Evolutionary conservation across 495 filamentous ascomycete species (phyloP).

Genomic region (Stereocaulon alpinum): DNA sequence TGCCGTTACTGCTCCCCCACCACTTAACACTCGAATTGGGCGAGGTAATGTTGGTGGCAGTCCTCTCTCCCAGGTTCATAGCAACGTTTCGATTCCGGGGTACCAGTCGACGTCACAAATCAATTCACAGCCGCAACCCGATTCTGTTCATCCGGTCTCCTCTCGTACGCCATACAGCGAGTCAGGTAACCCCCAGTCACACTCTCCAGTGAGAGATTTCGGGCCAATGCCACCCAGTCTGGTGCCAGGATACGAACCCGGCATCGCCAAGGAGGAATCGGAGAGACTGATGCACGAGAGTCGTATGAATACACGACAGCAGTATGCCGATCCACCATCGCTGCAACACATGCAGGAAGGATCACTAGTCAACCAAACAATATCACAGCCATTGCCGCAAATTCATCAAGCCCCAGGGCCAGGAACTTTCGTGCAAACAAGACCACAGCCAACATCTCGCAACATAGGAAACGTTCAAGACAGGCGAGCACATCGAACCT

Average conservation of each 20-base stretch:
- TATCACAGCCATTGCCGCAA: not conserved
- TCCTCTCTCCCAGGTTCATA: slow-evolving; percentile 23
- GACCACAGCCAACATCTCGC: slow-evolving; percentile 1
- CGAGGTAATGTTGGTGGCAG: slow-evolving; percentile 17
- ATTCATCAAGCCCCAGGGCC: not conserved
- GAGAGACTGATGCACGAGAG: slow-evolving; percentile 41
- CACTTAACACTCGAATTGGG: slow-evolving; percentile 30
- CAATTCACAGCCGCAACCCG: slow-evolving; percentile 30
- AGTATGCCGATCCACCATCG: not conserved
- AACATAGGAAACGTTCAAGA: slow-evolving; percentile 12
- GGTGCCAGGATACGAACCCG: slow-evolving; percentile 58
- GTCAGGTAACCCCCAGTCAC: slow-evolving; percentile 14
- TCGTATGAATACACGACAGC: slow-evolving; percentile 19
- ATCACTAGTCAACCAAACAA: not conserved
- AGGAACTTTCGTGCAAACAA: slow-evolving; percentile 3
- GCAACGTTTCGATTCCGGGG: not conserved
- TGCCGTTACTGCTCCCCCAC: slow-evolving; percentile 33
- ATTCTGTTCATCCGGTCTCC: slow-evolving; percentile 49
- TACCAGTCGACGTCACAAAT: slow-evolving; percentile 23
- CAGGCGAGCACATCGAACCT: slow-evolving; percentile 17
- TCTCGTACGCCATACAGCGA: slow-evolving; percentile 15
- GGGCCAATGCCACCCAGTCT: slow-evolving; percentile 52
- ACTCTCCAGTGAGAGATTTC: slow-evolving; percentile 28
- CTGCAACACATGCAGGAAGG: not conserved
- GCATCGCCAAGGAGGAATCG: slow-evolving; percentile 44